phyloP scores from a whole-genome alignment of 2,329 filamentous ascomycete genomes.

The Torrubiella hemipterigena region DNA sequence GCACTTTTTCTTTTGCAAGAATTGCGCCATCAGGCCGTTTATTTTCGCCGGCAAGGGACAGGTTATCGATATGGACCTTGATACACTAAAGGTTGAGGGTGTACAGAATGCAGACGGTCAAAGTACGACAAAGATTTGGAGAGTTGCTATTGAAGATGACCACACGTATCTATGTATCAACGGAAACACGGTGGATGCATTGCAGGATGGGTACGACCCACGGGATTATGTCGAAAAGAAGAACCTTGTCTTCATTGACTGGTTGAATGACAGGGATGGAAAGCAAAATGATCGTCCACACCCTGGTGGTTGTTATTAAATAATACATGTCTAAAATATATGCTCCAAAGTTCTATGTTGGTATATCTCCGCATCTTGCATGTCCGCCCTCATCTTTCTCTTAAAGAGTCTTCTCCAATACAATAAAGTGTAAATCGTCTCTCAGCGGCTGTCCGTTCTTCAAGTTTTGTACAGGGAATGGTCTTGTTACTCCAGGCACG shows the following conservation, averaged over 20 bases:
- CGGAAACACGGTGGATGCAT: conserved; percentile 21
- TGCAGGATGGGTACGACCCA: conserved; percentile 24
- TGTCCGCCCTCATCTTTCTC: background rate
- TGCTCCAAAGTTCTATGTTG: background rate
- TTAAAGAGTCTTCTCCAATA: conserved; percentile 26
- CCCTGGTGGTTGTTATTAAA: conserved; percentile 10
- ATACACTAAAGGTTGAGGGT: conserved; percentile 6
- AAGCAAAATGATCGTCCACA: conserved; percentile 7
- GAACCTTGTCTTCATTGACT: conserved; percentile 15
- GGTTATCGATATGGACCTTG: conserved; percentile 12
- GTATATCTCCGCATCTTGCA: background rate
- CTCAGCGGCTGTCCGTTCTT: conserved; percentile 21
- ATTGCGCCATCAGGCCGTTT: conserved; percentile 32
- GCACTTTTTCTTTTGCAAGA: conserved; percentile 34
- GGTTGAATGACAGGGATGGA: conserved; percentile 6
- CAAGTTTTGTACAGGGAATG: conserved; percentile 29
- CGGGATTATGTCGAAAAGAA: conserved; percentile 22
- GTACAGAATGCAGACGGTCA: background rate
- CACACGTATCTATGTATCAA: conserved; percentile 24
- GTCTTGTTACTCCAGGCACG: conserved; percentile 24
- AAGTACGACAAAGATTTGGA: background rate
- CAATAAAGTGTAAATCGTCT: conserved; percentile 30
- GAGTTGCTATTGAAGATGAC: background rate
- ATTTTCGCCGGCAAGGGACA: conserved; percentile 21
- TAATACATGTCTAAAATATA: background rate